Conservation (phyloP, 306 rosid species). For the Ormosia semicastrata region DNA sequence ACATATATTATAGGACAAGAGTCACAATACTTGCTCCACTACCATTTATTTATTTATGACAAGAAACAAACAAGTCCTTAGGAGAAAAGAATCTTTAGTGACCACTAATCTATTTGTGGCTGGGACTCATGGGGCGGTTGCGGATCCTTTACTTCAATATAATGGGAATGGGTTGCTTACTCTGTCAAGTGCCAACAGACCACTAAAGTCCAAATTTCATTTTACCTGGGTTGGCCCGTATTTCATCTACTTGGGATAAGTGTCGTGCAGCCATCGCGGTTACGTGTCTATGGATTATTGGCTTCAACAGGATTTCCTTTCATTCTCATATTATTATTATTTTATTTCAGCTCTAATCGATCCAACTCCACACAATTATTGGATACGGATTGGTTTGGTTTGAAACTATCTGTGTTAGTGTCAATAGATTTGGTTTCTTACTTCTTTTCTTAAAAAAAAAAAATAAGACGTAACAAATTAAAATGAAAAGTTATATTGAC, state of each 20-base stretch:
- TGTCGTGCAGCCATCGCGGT: not conserved
- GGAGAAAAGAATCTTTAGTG: not conserved
- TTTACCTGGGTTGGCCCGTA: constrained; percentile 2
- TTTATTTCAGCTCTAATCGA: not conserved
- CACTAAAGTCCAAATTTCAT: not conserved
- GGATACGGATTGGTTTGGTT: not conserved
- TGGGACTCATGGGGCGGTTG: constrained; percentile 52
- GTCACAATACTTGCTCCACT: not conserved
- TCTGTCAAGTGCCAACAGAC: not conserved
- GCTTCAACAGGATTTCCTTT: not conserved
- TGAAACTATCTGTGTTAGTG: not conserved
- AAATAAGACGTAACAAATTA: not conserved
- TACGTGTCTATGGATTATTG: not conserved
- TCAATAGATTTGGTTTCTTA: not conserved
- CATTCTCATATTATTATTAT: not conserved
- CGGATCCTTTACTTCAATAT: not conserved
- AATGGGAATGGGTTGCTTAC: not conserved
- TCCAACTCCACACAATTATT: not conserved
- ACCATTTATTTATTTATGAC: not conserved
- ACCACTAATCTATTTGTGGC: constrained; percentile 25
- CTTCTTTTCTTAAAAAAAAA: not conserved
- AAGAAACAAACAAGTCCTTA: constrained; percentile 14
- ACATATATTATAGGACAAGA: not conserved
- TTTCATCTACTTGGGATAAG: not conserved
- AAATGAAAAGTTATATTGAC: not conserved